Percentiles rank a stretch among this genome's conserved stretches.
These are phyloP conservation scores for Boletus sp. DNA, from an alignment of 768 basidiomycete species.

Conservation along the genomic window DNA sequence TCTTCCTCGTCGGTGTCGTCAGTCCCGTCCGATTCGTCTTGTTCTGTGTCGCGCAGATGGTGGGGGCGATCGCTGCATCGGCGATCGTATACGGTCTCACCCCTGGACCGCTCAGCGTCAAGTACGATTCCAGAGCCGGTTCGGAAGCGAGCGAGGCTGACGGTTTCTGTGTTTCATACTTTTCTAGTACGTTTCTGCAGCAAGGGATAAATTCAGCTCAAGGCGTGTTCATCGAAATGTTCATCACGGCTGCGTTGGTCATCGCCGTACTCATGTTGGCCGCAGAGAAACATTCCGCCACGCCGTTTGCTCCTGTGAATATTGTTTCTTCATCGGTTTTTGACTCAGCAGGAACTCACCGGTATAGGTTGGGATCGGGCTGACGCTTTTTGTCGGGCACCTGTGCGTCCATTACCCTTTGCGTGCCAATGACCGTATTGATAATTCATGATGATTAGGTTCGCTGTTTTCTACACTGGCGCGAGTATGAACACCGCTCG, in stretches of 20 bases:
- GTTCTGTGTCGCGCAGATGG: slow-evolving; percentile 59
- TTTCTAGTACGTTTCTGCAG: slow-evolving; percentile 46
- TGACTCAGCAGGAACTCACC: slow-evolving; percentile 3
- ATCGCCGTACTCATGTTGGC: slow-evolving; percentile 72
- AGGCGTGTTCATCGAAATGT: slow-evolving; percentile 71
- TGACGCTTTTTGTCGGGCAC: slow-evolving; percentile 62
- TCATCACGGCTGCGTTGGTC: slow-evolving; percentile 58
- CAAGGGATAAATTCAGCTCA: slow-evolving; percentile 51
- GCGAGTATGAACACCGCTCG: slow-evolving; percentile 69
- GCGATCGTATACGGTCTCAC: slow-evolving; percentile 55
- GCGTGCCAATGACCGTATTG: not conserved
- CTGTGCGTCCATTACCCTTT: slow-evolving; percentile 39
- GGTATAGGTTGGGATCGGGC: slow-evolving; percentile 57
- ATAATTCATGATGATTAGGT: slow-evolving; percentile 35
- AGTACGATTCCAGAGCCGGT: slow-evolving; percentile 37
- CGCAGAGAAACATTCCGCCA: slow-evolving; percentile 64
- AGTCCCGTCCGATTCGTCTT: slow-evolving; percentile 55
- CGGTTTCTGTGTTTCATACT: not conserved
- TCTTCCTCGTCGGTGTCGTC: slow-evolving; percentile 56
- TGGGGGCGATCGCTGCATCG: slow-evolving; percentile 59
- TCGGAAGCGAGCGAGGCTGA: not conserved
- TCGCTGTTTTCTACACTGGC: slow-evolving; percentile 61
- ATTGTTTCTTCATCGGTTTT: not conserved
- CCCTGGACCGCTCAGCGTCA: slow-evolving; percentile 51
- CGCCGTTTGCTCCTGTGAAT: slow-evolving; percentile 65